Evolutionary conservation across 192 early-diverging fungal species (phyloP), one percentile per base, ranked within the genome.

Genomic region (Rhizophagus clarus): DNA sequence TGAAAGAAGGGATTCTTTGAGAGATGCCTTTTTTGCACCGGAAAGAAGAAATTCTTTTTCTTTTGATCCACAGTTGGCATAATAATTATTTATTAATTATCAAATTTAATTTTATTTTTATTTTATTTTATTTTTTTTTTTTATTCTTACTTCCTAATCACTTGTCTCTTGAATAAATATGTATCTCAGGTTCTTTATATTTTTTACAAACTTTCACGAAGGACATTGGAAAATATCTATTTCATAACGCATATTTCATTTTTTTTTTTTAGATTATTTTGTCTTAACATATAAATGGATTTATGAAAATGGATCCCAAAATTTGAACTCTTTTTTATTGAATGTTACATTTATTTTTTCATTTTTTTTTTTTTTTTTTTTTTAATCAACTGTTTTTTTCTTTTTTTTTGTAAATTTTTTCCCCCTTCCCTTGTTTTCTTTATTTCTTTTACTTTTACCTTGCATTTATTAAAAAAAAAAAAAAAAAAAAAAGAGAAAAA

Each of bases 281-380:
- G 20, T 56, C 51, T 56, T 56, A 56, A 56, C 51, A 56, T 22
- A 56, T 22, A 56, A 56, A 56, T 56, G 51, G 51, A 56, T 56
- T 56, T 22, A 56, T 56, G 15, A 56, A 20, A 56, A 22, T 56
- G 51, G 51, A 56, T 56, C 51, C 51, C 51, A 84, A 62, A 20
- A 84, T 26, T n/a, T 81, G 80, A 62, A 72, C 83, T 5, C 74
- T 79, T 29, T 84, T 78, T 64, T 84, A 81, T 76, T 63, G 34
- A 8, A 29, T 17, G 15, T 20, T 69, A 26, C 29, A 17, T 68
- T 34, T 68, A 14, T 68, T 20, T 34, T 34, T 34, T 68, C 7
- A 4, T 0, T 34, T 12, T 29, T 34, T 20, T 67, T 68, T 20
- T 20, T 0, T 34, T 12, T 29, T 34, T 20, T 67, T 34, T 34